phyloP scores from a whole-genome alignment of 371 early-diverging fungal species.

The Mortierella sp. region DNA sequence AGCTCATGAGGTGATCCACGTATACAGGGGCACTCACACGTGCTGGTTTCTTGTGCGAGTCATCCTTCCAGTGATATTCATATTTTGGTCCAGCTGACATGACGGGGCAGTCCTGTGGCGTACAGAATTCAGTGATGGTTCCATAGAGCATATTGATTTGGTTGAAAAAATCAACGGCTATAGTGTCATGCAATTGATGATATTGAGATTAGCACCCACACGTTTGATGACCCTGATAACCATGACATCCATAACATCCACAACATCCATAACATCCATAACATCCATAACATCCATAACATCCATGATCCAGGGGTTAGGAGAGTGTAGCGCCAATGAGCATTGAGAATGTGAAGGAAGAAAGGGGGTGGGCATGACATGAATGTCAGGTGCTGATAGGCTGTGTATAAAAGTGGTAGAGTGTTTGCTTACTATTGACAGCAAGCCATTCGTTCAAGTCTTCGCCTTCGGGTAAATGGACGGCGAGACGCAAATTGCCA shows the following conservation, averaged over 20 bases:
- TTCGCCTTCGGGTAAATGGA: slow-evolving; percentile 87
- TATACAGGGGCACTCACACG: slow-evolving; percentile 89
- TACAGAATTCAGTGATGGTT: slow-evolving; percentile 85
- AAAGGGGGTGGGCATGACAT: background rate
- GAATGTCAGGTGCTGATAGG: background rate
- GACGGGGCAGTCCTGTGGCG: slow-evolving; percentile 82
- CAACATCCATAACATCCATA: background rate
- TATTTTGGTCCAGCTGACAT: slow-evolving; percentile 89
- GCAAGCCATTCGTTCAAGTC: slow-evolving; percentile 91
- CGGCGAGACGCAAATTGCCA: slow-evolving; percentile 78
- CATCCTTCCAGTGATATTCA: slow-evolving; percentile 90
- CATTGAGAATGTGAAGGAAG: background rate
- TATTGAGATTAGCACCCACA: background rate
- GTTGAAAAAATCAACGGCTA: slow-evolving; percentile 92
- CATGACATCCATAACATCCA: background rate
- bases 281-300: background rate
- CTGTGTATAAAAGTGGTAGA: background rate
- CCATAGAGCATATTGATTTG: slow-evolving; percentile 93
- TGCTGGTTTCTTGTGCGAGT: slow-evolving; percentile 79
- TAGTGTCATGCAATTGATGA: background rate
- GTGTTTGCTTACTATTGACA: slow-evolving; percentile 69
- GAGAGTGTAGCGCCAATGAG: too few species aligned
- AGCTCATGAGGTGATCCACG: slow-evolving; percentile 84
- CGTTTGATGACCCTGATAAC: too few species aligned
- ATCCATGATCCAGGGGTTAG: slow-evolving; percentile 14